Evolutionary conservation across 192 early-diverging fungal genomes (phyloP).

Genomic region (Entomortierella lignicola): DNA sequence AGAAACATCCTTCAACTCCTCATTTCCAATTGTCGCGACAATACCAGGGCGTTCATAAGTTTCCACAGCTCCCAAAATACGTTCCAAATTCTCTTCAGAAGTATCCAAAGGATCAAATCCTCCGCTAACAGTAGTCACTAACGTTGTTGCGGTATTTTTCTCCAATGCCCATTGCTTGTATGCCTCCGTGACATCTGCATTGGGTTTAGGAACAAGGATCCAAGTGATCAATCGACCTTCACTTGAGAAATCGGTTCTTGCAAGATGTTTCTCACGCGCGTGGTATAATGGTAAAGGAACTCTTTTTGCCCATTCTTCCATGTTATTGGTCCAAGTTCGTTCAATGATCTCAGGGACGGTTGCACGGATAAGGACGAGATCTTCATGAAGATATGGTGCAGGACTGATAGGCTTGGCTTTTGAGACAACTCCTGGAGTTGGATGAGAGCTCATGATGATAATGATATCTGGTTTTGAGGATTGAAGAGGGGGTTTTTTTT

Average conservation of each 20-base stretch:
- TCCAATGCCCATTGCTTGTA: neutral
- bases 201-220: conserved; percentile 34
- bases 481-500: no score
- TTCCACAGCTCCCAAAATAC: conserved; percentile 32
- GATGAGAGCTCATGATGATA: no score
- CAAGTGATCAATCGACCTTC: conserved; percentile 21
- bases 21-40: conserved; percentile 9
- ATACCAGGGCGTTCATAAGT: conserved; percentile 42
- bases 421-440: neutral
- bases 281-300: conserved; percentile 20
- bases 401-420: conserved; percentile 16
- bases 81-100: conserved; percentile 14
- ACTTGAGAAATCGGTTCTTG: conserved; percentile 27
- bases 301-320: conserved; percentile 52
- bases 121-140: neutral
- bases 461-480: no score
- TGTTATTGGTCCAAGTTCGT: conserved; percentile 47
- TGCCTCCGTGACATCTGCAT: conserved; percentile 7
- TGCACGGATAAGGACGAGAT: conserved; percentile 18
- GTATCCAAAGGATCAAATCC: conserved; percentile 15
- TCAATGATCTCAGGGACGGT: conserved; percentile 19
- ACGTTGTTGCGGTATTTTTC: neutral
- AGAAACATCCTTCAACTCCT: conserved; percentile 22
- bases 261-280: conserved; percentile 28
- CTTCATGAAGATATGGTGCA: conserved; percentile 26